A percentile compares a stretch with the other conserved stretches of the same genome.
phyloP scores from a whole-genome alignment of 2,329 filamentous ascomycete species.

The Karstenula rhodostoma region DNA sequence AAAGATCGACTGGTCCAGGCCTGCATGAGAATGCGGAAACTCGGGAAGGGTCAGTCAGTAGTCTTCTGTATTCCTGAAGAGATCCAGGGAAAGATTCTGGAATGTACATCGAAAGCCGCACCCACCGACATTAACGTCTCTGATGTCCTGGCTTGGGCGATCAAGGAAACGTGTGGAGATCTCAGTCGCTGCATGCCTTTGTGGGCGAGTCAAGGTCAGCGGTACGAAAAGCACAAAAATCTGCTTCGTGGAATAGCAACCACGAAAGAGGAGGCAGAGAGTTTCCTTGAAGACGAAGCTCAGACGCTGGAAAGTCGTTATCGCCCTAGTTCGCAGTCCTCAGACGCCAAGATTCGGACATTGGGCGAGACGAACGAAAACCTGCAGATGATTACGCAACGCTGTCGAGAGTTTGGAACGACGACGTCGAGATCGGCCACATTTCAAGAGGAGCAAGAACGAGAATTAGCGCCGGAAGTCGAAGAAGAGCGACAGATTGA shows the following conservation, averaged over 20 bases:
- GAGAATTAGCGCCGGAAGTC: constrained; percentile 71
- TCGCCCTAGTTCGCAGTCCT: constrained; percentile 38
- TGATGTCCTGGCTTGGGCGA: constrained; percentile 68
- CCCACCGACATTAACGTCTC: constrained; percentile 53
- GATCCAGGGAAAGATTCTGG: constrained; percentile 63
- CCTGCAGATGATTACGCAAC: constrained; percentile 28
- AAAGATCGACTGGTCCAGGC: constrained; percentile 77
- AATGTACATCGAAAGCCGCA: constrained; percentile 18
- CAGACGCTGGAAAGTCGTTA: constrained; percentile 64
- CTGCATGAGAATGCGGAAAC: constrained; percentile 71
- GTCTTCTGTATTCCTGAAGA: constrained; percentile 68
- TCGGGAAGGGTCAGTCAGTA: constrained; percentile 72
- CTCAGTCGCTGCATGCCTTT: constrained; percentile 61
- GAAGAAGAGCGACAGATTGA: constrained; percentile 67
- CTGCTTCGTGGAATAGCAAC: constrained; percentile 41
- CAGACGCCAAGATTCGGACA: neutral
- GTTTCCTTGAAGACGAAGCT: constrained; percentile 65
- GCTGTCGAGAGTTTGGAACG: constrained; percentile 36
- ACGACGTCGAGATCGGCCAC: constrained; percentile 44
- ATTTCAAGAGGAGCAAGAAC: constrained; percentile 72
- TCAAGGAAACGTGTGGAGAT: constrained; percentile 64
- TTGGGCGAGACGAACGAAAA: constrained; percentile 30
- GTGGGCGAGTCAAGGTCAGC: constrained; percentile 68
- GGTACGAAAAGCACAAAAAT: constrained; percentile 55
- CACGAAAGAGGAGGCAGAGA: constrained; percentile 42